These are phyloP conservation scores for Pterocarpus santalinus DNA, from an alignment of 306 rosid genomes.

Conservation along the genomic window DNA sequence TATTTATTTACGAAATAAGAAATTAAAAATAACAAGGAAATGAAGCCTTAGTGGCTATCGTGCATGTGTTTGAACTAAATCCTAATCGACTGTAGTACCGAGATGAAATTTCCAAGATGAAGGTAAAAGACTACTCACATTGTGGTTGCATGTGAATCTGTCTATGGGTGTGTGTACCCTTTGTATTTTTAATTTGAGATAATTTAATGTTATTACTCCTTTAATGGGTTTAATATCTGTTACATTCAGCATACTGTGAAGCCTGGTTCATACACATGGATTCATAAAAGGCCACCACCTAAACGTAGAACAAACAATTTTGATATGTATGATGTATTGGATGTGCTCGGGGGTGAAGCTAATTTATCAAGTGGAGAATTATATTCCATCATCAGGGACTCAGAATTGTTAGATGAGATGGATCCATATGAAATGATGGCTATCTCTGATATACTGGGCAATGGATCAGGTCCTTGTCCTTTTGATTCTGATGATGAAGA, in stretches of 20 bases:
- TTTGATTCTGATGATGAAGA: constrained; percentile 50
- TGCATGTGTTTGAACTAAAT: constrained; percentile 7
- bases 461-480: constrained; percentile 49
- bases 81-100: not conserved
- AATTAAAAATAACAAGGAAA: not conserved
- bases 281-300: constrained; percentile 54
- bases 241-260: constrained; percentile 59
- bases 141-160: not conserved
- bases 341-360: constrained; percentile 48
- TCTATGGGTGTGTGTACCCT: not conserved
- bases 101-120: not conserved
- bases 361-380: constrained; percentile 50
- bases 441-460: constrained; percentile 43
- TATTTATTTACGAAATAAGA: not conserved
- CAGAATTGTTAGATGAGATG: constrained; percentile 29
- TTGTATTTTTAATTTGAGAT: not conserved
- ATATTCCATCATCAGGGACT: constrained; percentile 48
- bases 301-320: constrained; percentile 27
- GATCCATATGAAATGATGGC: constrained; percentile 51
- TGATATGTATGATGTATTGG: constrained; percentile 47
- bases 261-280: constrained; percentile 57
- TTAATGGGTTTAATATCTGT: constrained; percentile 34
- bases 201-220: constrained; percentile 10
- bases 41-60: not conserved
- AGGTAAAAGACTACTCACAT: not conserved